Evolutionary conservation across 1,284 basidiomycete species (phyloP), one percentile per base, ranked within the genome.

Genomic region (Microbotryum lychnidis-dioicae): DNA sequence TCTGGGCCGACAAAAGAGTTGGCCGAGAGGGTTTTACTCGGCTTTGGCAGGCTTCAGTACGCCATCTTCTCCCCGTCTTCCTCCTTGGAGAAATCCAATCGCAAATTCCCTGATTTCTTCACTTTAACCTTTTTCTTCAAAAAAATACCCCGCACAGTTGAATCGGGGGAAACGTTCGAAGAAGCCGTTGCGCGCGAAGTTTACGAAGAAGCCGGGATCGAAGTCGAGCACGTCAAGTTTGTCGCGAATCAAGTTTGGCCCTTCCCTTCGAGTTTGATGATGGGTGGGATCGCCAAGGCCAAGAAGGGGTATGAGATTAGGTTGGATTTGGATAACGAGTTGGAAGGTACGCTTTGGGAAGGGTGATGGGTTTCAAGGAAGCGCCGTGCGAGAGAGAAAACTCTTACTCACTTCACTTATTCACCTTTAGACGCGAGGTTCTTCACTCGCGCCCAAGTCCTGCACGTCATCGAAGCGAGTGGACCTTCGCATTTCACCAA

Each of bases 131-230:
- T 25, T 25, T 25, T 25, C 4, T 25, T 25, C 3, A 25, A 25
- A 25, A 25, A 25, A 25, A 25, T n/a, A n/a, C n/a, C n/a, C 37
- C 37, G 37, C 12, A 42, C 37, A 42, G 37, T 73, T 58, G 91
- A 96, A 74, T 89, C 91, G 3, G 91, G 87, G n/a, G 92, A 96
- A 76, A 84, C 87, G 0, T 87, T 97, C 67, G 94, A 98, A 76
- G 93, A 97, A 69, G 87, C 92, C 1, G 92, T 97, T 20, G 81
- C 84, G 64, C 81, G 94, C 37, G 94, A 97, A 76, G 87, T 96
- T 70, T 87, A 90, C 82, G 94, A 97, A 75, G 94, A 97, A 76
- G 88, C 90, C 0, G 94, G 94, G 6, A 82, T 97, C 23, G 82
- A 81, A 50, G 89, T 93, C 9, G 87, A 85, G 77, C 81, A 89